A percentile compares a stretch with the other conserved stretches of the same genome.
Evolutionary conservation across 108 stramenopile genomes (phyloP).

Genomic region (Nitzschia putrida): DNA sequence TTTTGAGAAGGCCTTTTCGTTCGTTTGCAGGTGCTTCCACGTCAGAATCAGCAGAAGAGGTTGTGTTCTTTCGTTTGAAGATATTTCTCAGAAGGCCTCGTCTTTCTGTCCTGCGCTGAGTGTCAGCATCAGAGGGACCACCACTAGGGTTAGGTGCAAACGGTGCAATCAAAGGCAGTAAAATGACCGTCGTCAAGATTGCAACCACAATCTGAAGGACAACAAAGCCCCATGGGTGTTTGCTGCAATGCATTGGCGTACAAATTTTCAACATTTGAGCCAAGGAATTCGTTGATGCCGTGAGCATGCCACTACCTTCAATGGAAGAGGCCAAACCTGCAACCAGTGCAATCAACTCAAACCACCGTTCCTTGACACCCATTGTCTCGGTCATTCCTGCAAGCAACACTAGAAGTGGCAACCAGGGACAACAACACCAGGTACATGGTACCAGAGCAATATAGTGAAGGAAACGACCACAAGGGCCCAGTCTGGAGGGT

Average conservation of each 20-base stretch:
- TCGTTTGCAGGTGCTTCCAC: too few relatives aligned
- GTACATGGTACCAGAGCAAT: conserved; percentile 15
- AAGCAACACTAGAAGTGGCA: conserved; percentile 19
- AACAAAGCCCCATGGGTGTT: conserved; percentile 30
- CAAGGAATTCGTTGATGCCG: conserved; percentile 13
- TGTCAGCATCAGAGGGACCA: too few relatives aligned
- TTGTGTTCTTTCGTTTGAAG: too few relatives aligned
- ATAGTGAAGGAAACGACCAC: conserved; percentile 3
- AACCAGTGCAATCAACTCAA: conserved; percentile 17
- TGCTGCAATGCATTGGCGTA: not conserved
- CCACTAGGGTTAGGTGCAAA: not conserved
- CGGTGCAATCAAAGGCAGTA: conserved; percentile 6
- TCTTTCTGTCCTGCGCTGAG: too few relatives aligned
- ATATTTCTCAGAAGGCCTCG: too few relatives aligned
- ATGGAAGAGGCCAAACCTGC: conserved; percentile 26
- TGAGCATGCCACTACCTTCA: conserved; percentile 30
- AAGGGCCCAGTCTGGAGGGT: conserved; percentile 6
- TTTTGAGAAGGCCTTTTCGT: too few relatives aligned
- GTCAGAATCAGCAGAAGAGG: too few relatives aligned
- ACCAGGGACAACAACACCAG: conserved; percentile 36
- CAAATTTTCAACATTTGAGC: conserved; percentile 12
- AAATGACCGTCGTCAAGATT: conserved; percentile 1
- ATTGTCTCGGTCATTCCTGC: conserved; percentile 15
- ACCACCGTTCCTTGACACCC: conserved; percentile 28
- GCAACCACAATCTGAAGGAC: conserved; percentile 13